Percentiles rank a stretch among this genome's conserved stretches.
Evolutionary conservation across 106 monocot genomes (phyloP).

Genomic region (Alisma plantagoaquatica): DNA sequence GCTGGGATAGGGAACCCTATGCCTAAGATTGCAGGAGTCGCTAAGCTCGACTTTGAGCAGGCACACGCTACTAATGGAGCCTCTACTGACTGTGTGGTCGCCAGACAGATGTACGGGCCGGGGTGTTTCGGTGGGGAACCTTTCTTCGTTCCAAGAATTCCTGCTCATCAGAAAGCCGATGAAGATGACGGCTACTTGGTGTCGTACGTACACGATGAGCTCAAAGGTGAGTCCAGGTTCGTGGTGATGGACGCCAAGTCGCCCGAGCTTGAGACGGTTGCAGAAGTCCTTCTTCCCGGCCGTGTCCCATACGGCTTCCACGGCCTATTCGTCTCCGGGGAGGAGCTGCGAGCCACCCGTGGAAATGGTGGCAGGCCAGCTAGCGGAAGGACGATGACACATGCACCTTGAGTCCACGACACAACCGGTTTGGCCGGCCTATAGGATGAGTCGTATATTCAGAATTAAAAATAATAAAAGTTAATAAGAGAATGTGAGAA

Average conservation of each 20-base stretch:
- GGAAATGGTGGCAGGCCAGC: constrained; percentile 1
- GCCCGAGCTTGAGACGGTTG: constrained; percentile 54
- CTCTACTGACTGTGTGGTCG: constrained; percentile 37
- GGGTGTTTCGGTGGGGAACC: constrained; percentile 67
- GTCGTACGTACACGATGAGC: constrained; percentile 62
- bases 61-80: constrained; percentile 13
- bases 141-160: constrained; percentile 58
- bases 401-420: too few species aligned
- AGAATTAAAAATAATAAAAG: too few species aligned
- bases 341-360: constrained; percentile 19
- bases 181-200: constrained; percentile 78
- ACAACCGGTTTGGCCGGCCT: too few species aligned
- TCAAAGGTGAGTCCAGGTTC: constrained; percentile 38
- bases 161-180: too few species aligned
- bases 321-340: constrained; percentile 69
- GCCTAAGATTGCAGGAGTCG: constrained; percentile 46
- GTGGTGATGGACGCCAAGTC: constrained; percentile 78
- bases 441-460: too few species aligned
- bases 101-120: constrained; percentile 27
- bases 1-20: constrained; percentile 32
- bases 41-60: constrained; percentile 60
- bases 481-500: too few species aligned
- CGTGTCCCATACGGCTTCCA: constrained; percentile 82
- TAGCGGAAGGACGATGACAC: not conserved
- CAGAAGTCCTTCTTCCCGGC: constrained; percentile 47